Base-by-base conservation (phyloP, 768 basidiomycete genomes). In the Phallus indusiatus region DNA sequence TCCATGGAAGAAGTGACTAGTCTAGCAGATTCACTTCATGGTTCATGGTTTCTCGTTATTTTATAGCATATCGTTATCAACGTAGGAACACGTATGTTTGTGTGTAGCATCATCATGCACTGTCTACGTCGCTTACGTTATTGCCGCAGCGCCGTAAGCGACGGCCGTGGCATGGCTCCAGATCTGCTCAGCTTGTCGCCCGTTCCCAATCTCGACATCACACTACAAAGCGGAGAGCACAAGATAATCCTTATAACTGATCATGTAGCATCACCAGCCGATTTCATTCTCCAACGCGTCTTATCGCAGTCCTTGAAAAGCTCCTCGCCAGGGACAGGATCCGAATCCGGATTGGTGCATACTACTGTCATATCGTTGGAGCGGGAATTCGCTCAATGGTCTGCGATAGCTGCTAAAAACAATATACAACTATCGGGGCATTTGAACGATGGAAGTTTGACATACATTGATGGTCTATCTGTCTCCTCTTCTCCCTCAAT, bases 231-330 rank as follows among this genome's bases (percentile, higher is more conserved):
- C 35, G 74, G 75, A 28, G 76, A 82, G 9, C 42, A 42, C n/a
- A 42, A n/a, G n/a, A 64, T 83, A 16, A 64, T 87, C 11, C 71
- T 90, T 0, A 74, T 91, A 6, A 86, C 87, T 6, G 89, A 91
- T 64, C 78, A 87, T 53, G 73, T 90, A 0, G 72, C 76, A 0
- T 80, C 89, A 0, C 84, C 89, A 1, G 85, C 82, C 11, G 86
- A 89, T 60, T 91, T 90, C 64, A 64, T 90, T 10, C 74, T 91
- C 1, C 82, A 88, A 61, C 75, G 75, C 11, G 70, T 74, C 48
- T 63, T 90, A 4, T 67, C 73, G 20, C 64, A 74, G 2, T 79
- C 83, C 59, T 69, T 86, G 47, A 88, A 86, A 67, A 63, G 67
- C 48, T 54, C 64, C n/a, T 67, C 59, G 21, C 10, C 55, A 64